A percentile compares a stretch with the other conserved stretches of the same genome.
phyloP scores from a whole-genome alignment of 2,329 filamentous ascomycete species.

The Rachicladosporium sp. region DNA sequence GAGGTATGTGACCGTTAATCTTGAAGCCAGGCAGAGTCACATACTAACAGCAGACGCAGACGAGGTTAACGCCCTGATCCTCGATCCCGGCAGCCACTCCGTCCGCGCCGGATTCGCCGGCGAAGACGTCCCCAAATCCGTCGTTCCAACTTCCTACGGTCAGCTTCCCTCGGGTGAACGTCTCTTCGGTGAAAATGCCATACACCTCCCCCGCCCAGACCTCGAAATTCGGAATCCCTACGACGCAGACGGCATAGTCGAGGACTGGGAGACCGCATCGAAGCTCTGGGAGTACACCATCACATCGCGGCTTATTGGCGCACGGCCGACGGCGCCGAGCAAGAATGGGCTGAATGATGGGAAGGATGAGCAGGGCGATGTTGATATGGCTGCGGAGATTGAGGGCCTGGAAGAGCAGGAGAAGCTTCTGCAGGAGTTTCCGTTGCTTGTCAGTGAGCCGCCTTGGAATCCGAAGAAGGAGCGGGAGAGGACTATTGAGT shows the following conservation, averaged over 20 bases:
- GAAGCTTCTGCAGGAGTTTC: constrained; percentile 77
- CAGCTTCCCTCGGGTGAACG: constrained; percentile 39
- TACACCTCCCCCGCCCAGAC: constrained; percentile 61
- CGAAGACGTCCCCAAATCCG: constrained; percentile 91
- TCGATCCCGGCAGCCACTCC: constrained; percentile 85
- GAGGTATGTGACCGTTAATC: constrained; percentile 21
- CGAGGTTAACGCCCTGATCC: constrained; percentile 91
- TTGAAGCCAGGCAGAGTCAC: too few relatives aligned
- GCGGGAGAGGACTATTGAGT: constrained; percentile 86
- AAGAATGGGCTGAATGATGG: constrained; percentile 71
- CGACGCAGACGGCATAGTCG: constrained; percentile 74
- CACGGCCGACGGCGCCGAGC: constrained; percentile 54
- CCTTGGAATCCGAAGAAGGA: constrained; percentile 83
- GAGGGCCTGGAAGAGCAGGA: constrained; percentile 50
- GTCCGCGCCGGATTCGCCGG: constrained; percentile 93
- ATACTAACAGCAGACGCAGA: too few relatives aligned
- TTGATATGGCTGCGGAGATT: constrained; percentile 45
- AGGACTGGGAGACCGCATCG: constrained; percentile 89
- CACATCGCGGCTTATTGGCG: constrained; percentile 72
- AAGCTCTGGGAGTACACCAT: constrained; percentile 90
- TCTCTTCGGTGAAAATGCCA: constrained; percentile 81
- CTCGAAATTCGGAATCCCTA: constrained; percentile 89
- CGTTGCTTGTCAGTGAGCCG: constrained; percentile 84
- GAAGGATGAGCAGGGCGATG: constrained; percentile 36
- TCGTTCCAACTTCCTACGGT: constrained; percentile 84